phyloP scores from a whole-genome alignment of 106 monocot genomes.

The Allium fistulosum region DNA sequence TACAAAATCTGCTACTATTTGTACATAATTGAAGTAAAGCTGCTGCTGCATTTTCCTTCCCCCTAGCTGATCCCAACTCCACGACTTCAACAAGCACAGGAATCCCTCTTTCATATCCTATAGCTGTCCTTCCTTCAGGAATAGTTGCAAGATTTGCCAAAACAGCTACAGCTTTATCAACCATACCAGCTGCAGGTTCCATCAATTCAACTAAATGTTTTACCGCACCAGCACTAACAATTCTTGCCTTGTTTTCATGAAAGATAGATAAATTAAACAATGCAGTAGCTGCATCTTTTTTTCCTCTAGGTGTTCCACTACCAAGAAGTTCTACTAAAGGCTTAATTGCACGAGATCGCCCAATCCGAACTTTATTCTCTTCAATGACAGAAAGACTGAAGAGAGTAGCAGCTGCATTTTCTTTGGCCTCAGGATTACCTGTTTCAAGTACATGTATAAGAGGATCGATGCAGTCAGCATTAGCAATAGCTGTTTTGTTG shows the following conservation, averaged over 20 bases:
- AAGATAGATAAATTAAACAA: constrained; percentile 91
- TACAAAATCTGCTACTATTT: constrained; percentile 82
- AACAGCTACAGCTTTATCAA: constrained; percentile 94
- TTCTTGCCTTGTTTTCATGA: constrained; percentile 84
- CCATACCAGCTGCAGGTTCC: constrained; percentile 95
- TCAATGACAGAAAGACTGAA: constrained; percentile 93
- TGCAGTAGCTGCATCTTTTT: constrained; percentile 97
- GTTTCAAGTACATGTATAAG: constrained; percentile 79
- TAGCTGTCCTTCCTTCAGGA: constrained; percentile 65
- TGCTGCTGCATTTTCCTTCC: constrained; percentile 94
- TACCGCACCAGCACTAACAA: constrained; percentile 91
- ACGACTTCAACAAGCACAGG: constrained; percentile 87
- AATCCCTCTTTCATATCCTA: constrained; percentile 79
- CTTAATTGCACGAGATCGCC: constrained; percentile 74
- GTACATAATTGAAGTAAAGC: constrained; percentile 88
- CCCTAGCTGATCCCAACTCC: constrained; percentile 88
- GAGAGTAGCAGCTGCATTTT: constrained; percentile 89
- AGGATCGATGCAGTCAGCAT: constrained; percentile 80
- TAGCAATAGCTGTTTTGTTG: constrained; percentile 73
- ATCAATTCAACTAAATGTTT: constrained; percentile 85
- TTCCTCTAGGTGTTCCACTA: constrained; percentile 80
- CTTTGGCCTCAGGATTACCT: constrained; percentile 87
- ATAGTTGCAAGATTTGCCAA: constrained; percentile 85
- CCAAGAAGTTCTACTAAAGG: constrained; percentile 77
- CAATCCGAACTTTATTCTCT: constrained; percentile 84